A percentile compares a stretch with the other conserved stretches of the same genome.
These are phyloP conservation scores for Crepidotus variabilis DNA, from an alignment of 768 basidiomycete species.

Conservation along the genomic window DNA sequence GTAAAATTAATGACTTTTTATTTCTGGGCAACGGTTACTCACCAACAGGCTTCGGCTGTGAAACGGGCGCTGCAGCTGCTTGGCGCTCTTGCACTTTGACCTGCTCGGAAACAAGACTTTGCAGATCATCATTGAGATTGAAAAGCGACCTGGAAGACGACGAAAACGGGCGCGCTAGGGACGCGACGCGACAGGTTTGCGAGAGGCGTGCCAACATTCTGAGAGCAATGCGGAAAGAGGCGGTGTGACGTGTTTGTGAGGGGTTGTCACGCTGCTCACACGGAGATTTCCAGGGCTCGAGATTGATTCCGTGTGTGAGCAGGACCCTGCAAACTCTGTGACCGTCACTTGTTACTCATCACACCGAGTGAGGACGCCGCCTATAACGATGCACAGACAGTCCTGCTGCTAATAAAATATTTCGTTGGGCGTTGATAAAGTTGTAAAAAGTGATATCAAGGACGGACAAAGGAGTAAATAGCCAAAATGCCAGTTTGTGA, in stretches of 20 bases:
- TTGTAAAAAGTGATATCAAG: too few relatives aligned
- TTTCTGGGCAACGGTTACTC: not conserved
- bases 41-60: not conserved
- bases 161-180: not conserved
- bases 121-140: not conserved
- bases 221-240: not conserved
- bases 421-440: not conserved
- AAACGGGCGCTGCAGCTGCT: not conserved
- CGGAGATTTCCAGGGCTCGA: not conserved
- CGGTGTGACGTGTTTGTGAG: not conserved
- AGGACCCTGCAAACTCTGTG: constrained; percentile 5
- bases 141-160: not conserved
- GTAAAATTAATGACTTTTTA: not conserved
- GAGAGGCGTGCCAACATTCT: constrained; percentile 5
- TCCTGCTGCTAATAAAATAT: not conserved
- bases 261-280: not conserved
- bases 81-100: not conserved
- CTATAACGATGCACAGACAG: not conserved
- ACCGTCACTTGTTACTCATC: constrained; percentile 2
- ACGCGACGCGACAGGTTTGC: not conserved
- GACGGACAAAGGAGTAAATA: not conserved
- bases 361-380: not conserved
- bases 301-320: not conserved
- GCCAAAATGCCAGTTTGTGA: not conserved
- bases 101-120: not conserved